Evolutionary conservation across 2,329 filamentous ascomycete species (phyloP).

Genomic region (Trichoderma semiorbis): DNA sequence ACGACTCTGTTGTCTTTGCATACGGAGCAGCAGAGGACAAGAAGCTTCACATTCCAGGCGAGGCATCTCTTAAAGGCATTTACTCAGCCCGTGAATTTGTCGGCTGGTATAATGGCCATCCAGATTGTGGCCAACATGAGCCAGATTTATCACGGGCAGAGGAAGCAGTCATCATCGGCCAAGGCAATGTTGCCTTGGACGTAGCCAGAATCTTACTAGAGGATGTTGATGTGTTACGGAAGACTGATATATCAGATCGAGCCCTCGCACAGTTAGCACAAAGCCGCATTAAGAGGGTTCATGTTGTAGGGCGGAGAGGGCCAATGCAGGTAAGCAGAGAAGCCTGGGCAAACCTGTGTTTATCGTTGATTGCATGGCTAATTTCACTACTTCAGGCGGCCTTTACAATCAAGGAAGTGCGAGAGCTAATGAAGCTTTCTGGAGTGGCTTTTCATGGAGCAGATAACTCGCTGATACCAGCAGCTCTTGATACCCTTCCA

Average conservation of each 20-base stretch:
- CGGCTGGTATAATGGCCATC: slow-evolving; percentile 96
- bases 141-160: slow-evolving; percentile 73
- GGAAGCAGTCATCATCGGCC: slow-evolving; percentile 83
- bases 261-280: slow-evolving; percentile 70
- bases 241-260: slow-evolving; percentile 85
- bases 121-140: slow-evolving; percentile 69
- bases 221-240: slow-evolving; percentile 66
- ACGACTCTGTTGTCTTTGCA: slow-evolving; percentile 87
- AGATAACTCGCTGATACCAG: slow-evolving; percentile 62
- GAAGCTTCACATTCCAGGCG: slow-evolving; percentile 74
- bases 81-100: slow-evolving; percentile 91
- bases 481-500: slow-evolving; percentile 65
- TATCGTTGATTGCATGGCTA: neutral
- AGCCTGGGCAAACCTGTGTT: neutral
- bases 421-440: slow-evolving; percentile 79
- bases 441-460: slow-evolving; percentile 69
- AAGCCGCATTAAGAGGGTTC: slow-evolving; percentile 74
- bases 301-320: slow-evolving; percentile 84
- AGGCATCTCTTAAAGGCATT: slow-evolving; percentile 67
- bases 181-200: slow-evolving; percentile 94
- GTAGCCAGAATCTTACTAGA: slow-evolving; percentile 84
- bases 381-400: slow-evolving; percentile 58
- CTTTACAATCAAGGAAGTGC: slow-evolving; percentile 91
- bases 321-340: slow-evolving; percentile 67
- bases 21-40: slow-evolving; percentile 88